Evolutionary conservation across 345 rosid genomes (phyloP).

Genomic region (Litchi chinensis): DNA sequence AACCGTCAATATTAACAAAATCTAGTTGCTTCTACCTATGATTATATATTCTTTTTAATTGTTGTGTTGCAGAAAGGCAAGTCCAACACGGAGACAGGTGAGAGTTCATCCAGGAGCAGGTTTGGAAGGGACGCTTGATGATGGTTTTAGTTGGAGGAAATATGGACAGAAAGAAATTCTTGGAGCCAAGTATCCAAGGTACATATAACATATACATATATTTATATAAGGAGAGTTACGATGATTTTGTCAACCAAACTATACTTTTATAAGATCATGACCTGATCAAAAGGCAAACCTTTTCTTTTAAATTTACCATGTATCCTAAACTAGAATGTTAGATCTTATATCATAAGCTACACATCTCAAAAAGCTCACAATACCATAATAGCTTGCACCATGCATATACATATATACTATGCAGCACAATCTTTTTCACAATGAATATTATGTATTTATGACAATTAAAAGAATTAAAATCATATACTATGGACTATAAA

Average conservation of each 20-base stretch:
- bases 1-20: no score
- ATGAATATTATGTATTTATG: not conserved
- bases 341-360: not conserved
- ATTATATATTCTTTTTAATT: not conserved
- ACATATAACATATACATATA: not conserved
- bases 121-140: slow-evolving; percentile 65
- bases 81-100: slow-evolving; percentile 60
- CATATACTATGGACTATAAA: no score
- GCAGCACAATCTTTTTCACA: no score
- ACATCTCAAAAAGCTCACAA: not conserved
- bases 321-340: not conserved
- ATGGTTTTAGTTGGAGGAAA: slow-evolving; percentile 96
- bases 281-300: not conserved
- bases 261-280: no score
- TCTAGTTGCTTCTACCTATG: no score
- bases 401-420: no score
- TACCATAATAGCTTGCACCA: no score
- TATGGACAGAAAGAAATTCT: slow-evolving; percentile 91
- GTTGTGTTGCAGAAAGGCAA: slow-evolving; percentile 47
- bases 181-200: slow-evolving; percentile 84
- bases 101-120: slow-evolving; percentile 52
- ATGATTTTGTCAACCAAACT: no score
- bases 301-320: not conserved
- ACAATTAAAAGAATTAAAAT: no score
- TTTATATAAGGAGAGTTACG: no score